A percentile compares a stretch with the other conserved stretches of the same genome.
These are phyloP conservation scores for Simmondsia chinensis DNA, from an alignment of 148 eudicot species.

Conservation along the genomic window DNA sequence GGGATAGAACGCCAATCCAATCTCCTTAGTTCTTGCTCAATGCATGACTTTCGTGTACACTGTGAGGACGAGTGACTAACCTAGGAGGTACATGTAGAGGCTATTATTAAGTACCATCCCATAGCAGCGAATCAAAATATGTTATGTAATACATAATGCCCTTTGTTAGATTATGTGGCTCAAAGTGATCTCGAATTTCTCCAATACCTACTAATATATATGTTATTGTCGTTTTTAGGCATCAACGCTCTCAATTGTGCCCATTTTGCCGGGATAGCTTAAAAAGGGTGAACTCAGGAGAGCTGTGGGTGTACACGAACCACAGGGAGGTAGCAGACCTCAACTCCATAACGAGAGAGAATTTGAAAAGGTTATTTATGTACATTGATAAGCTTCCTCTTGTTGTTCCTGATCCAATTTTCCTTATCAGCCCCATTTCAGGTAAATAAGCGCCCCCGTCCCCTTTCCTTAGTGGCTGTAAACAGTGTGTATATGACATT, in stretches of 20 bases:
- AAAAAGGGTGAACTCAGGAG: conserved; percentile 55
- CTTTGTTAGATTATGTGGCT: not conserved
- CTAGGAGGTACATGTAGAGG: too few relatives aligned
- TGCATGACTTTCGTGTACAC: too few relatives aligned
- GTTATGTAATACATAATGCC: too few relatives aligned
- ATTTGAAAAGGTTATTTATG: conserved; percentile 47
- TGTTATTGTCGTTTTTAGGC: conserved; percentile 24
- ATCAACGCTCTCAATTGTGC: conserved; percentile 63
- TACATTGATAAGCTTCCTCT: conserved; percentile 65
- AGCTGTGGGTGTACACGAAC: conserved; percentile 72
- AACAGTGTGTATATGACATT: too few relatives aligned
- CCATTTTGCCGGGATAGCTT: conserved; percentile 85
- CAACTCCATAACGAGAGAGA: conserved; percentile 42
- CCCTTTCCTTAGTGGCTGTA: too few relatives aligned
- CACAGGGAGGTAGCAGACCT: conserved; percentile 40
- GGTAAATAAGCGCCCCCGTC: too few relatives aligned
- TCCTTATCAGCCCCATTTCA: too few relatives aligned
- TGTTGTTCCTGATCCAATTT: conserved; percentile 45
- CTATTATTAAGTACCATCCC: too few relatives aligned
- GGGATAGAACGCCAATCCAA: too few relatives aligned
- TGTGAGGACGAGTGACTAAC: too few relatives aligned
- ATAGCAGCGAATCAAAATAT: too few relatives aligned
- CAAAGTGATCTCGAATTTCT: not conserved
- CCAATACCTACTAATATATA: not conserved
- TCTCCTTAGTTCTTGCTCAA: too few relatives aligned